Conservation (phyloP, 164 flowering plant species). For the Magnolia officinalis region DNA sequence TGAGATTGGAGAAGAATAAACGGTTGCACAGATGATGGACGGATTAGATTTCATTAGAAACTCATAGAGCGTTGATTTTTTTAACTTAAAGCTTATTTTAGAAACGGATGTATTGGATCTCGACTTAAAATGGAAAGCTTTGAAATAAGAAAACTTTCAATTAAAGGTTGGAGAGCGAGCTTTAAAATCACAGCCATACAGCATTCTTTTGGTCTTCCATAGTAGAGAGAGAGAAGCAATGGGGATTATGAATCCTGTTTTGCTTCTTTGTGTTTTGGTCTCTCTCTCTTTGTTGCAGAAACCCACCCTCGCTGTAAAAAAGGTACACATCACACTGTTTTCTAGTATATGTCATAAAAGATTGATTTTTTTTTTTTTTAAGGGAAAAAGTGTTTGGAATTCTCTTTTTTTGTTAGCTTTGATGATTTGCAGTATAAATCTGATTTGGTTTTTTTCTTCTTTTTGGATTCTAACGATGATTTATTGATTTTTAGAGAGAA, state of each 20-base stretch:
- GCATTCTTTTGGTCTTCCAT: too few relatives aligned
- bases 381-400: background rate
- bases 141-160: too few relatives aligned
- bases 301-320: constrained; percentile 25
- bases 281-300: constrained; percentile 13
- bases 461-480: too few relatives aligned
- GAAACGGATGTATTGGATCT: too few relatives aligned
- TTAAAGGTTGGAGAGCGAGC: background rate
- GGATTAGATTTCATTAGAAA: too few relatives aligned
- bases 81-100: too few relatives aligned
- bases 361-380: too few relatives aligned
- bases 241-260: background rate
- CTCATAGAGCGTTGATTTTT: too few relatives aligned
- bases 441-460: background rate
- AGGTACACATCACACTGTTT: constrained; percentile 14
- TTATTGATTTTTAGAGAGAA: too few relatives aligned
- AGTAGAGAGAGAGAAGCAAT: background rate
- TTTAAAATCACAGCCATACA: background rate
- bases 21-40: too few relatives aligned
- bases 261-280: background rate
- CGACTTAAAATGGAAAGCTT: too few relatives aligned
- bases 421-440: background rate
- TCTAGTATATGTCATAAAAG: background rate
- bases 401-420: background rate
- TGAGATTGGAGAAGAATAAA: too few relatives aligned